Evolutionary conservation across 2,329 filamentous ascomycete species (phyloP), one percentile per base, ranked within the genome.

Genomic region (Magnaporthiopsis rhizophila): DNA sequence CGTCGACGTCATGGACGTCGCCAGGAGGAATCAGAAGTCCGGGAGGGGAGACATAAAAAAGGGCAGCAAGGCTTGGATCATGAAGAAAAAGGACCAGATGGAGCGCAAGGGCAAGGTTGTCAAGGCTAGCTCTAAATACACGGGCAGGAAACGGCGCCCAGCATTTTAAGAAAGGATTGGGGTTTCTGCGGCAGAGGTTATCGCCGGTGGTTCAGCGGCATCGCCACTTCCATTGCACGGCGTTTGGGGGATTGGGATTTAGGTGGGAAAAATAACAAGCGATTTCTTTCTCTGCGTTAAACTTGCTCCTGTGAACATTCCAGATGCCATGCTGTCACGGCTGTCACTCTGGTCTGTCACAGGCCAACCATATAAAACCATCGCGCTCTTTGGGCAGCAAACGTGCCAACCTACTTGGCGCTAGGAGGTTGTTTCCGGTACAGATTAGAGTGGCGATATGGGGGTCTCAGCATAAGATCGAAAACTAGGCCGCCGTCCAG

Each of bases 91-190:
- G 80, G 89, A 92, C 69, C 92, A 97, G 79, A 95, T 97, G 90
- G 90, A 96, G 77, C 83, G 86, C 67, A 97, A 97, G 77, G 95
- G 95, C 59, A 97, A 95, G 80, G 84, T 98, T 34, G 94, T 98
- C 70, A 98, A 98, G 81, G 80, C 87, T 1, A 92, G 84, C 64
- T 96, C 91, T 62, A 98, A 96, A 77, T 99, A 97, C 75, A 98
- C 94, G 0, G 95, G 94, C 36, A 83, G 95, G 71, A 97, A 92
- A 80, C 85, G 95, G 76, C 86, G 90, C 65, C 80, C 88, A 64
- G 87, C 87, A 38, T 97, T 96, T 74, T 97, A 75, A 69, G 65
- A 64, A 56, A 45, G 36, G 18, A 3, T 5, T 21, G 4, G 24
- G 26, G 12, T 12, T 50, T 8, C 18, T 53, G 50, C 34, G 5